Conservation (phyloP, 2,329 filamentous ascomycete species). For the Beauveria brongniartii region DNA sequence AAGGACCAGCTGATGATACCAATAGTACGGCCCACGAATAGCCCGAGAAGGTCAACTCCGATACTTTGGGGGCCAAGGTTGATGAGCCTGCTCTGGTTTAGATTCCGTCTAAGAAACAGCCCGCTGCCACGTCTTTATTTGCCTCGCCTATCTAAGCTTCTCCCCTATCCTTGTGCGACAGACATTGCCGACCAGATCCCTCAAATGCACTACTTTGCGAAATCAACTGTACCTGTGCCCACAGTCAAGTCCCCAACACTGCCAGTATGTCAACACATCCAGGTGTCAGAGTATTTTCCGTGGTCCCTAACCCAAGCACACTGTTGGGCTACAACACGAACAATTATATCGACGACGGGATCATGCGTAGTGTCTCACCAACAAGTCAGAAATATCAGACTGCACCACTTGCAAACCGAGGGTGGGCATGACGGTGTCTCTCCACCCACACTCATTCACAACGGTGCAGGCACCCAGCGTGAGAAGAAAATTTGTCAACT, state of each 20-base stretch:
- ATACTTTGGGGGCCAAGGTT: too few species aligned
- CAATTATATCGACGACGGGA: neutral
- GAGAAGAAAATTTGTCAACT: neutral
- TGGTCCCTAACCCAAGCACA: neutral
- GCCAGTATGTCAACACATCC: neutral
- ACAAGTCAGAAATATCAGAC: neutral
- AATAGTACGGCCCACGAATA: too few species aligned
- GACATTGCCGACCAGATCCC: too few species aligned
- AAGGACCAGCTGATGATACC: too few species aligned
- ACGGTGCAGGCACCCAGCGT: neutral
- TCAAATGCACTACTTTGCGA: too few species aligned
- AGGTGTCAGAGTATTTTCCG: neutral
- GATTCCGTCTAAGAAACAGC: neutral
- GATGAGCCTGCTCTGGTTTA: too few species aligned
- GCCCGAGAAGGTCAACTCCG: too few species aligned
- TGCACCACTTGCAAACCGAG: neutral
- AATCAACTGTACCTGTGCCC: neutral
- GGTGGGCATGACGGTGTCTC: neutral
- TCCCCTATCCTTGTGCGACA: neutral
- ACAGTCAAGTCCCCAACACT: neutral
- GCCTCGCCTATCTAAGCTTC: neutral
- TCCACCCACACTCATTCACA: slow-evolving; percentile 1
- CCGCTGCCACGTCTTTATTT: neutral
- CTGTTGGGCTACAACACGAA: neutral
- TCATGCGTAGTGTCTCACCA: neutral